Evolutionary conservation across 1,284 basidiomycete genomes (phyloP).

Genomic region (Neotropicomus parvogracilis): DNA sequence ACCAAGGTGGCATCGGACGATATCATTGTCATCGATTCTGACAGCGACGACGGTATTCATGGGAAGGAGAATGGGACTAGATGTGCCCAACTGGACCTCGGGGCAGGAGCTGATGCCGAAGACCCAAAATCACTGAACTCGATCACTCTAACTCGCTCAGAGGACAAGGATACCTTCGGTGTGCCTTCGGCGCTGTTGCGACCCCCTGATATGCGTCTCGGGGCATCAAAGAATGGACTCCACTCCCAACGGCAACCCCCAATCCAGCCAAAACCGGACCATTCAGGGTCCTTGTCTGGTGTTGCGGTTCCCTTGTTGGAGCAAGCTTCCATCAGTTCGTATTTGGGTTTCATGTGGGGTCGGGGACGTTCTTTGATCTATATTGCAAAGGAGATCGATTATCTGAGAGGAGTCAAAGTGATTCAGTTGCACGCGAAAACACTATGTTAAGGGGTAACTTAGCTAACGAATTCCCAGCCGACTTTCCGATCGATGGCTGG

Average conservation of each 20-base stretch:
- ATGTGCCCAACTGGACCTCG: background rate
- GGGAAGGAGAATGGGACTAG: background rate
- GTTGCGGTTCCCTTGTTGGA: constrained; percentile 17
- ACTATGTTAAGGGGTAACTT: background rate
- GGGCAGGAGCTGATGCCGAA: background rate
- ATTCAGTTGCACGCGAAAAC: background rate
- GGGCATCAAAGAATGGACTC: background rate
- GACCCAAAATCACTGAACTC: background rate
- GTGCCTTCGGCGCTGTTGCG: constrained; percentile 29
- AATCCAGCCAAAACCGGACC: constrained; percentile 1
- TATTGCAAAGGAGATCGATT: constrained; percentile 9
- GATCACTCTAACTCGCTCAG: constrained; percentile 5
- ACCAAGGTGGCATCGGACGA: constrained; percentile 30
- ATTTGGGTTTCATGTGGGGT: background rate
- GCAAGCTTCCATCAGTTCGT: constrained; percentile 15
- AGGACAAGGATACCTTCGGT: constrained; percentile 27
- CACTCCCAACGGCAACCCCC: background rate
- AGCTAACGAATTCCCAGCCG: background rate
- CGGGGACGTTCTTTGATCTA: background rate
- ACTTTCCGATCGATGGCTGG: constrained; percentile 46
- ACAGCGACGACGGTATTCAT: constrained; percentile 42
- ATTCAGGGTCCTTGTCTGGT: constrained; percentile 20
- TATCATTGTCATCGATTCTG: constrained; percentile 59
- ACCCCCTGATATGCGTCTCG: background rate
- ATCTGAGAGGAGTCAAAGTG: background rate